phyloP scores from a whole-genome alignment of 345 rosid species.

The Pseudoturritis turrita region DNA sequence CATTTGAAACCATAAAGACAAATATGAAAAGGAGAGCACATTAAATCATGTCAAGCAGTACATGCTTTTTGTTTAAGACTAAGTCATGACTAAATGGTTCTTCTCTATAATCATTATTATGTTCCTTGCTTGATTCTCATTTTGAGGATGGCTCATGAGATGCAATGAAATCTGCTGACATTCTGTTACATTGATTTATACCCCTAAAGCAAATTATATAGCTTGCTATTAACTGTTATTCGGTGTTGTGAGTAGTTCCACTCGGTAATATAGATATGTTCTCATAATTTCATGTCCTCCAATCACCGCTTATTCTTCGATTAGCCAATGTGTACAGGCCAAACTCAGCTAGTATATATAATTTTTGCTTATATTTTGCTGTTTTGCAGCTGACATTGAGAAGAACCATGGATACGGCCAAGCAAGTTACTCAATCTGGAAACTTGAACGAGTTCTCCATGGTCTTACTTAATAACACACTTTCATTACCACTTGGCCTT shows the following conservation, averaged over 20 bases:
- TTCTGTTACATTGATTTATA: not conserved
- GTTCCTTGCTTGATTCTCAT: not conserved
- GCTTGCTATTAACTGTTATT: not conserved
- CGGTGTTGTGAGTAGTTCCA: not conserved
- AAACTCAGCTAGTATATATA: not conserved
- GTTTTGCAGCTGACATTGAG: constrained; percentile 85
- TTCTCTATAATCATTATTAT: no score
- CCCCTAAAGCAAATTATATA: not conserved
- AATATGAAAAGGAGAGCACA: not conserved
- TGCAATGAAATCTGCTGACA: not conserved
- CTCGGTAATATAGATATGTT: no score
- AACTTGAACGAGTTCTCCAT: constrained; percentile 92
- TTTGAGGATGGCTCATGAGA: not conserved
- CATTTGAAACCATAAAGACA: constrained; percentile 9
- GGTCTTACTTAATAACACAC: constrained; percentile 93
- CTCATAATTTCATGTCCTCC: not conserved
- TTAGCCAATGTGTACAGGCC: not conserved
- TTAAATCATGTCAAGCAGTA: not conserved
- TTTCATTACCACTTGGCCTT: constrained; percentile 84
- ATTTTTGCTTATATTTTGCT: constrained; percentile 11
- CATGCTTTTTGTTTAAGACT: not conserved
- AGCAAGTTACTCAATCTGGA: constrained; percentile 85
- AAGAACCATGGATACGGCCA: constrained; percentile 95
- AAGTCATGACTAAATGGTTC: not conserved
- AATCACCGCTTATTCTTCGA: not conserved